Conservation (phyloP, 2,329 filamentous ascomycete genomes). For the Pleomassaria siparia region DNA sequence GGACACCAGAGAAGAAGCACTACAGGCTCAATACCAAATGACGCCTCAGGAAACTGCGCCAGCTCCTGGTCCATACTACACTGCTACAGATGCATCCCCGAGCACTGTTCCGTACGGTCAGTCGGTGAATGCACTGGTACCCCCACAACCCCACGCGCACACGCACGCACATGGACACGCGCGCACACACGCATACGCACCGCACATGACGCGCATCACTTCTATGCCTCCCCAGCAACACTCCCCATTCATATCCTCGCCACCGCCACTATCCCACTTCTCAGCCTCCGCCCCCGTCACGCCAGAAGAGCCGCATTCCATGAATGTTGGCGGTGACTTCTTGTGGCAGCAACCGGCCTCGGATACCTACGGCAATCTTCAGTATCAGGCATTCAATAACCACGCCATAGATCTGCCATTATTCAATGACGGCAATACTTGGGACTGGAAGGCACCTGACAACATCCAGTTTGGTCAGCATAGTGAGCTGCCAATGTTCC, state of each 20-base stretch:
- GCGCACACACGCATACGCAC: background rate
- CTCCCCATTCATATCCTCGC: constrained; percentile 9
- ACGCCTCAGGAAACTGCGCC: too few relatives aligned
- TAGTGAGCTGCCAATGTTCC: background rate
- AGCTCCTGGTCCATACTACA: too few relatives aligned
- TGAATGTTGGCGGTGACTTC: background rate
- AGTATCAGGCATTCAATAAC: background rate
- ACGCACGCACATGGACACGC: constrained; percentile 4
- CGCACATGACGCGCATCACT: constrained; percentile 8
- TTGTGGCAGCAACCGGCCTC: background rate
- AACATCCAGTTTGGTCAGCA: background rate
- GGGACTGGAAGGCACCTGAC: background rate
- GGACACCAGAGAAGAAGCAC: too few relatives aligned
- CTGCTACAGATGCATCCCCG: too few relatives aligned
- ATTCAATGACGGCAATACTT: background rate
- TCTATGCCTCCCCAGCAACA: constrained; percentile 9
- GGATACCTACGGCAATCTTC: background rate
- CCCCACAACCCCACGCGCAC: background rate
- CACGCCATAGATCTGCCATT: background rate
- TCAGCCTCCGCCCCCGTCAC: background rate
- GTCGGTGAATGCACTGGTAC: background rate
- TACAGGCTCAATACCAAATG: too few relatives aligned
- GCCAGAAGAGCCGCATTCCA: background rate
- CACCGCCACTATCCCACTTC: background rate
- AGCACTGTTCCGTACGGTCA: too few relatives aligned